Percentiles rank a stretch among this genome's conserved stretches.
Conservation (phyloP, 2,329 filamentous ascomycete genomes). For the Aspergillus sergii region DNA sequence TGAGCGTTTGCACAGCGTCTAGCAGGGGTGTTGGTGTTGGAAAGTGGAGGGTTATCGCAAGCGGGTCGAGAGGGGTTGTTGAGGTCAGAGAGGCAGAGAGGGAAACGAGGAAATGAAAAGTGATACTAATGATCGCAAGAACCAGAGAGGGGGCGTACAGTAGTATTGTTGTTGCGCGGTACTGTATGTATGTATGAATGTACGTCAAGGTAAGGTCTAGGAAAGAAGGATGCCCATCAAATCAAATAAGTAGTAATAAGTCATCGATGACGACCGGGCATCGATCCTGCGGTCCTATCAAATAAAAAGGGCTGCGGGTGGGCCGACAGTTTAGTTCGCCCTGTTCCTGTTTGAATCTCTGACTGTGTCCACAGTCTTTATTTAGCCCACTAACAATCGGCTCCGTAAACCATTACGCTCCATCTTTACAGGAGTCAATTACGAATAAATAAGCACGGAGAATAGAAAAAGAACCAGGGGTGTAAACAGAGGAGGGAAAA, state of each 20-base stretch:
- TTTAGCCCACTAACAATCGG: constrained; percentile 6
- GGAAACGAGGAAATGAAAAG: constrained; percentile 12
- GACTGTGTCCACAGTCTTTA: constrained; percentile 1
- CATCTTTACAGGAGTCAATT: constrained; percentile 1
- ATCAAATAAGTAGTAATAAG: constrained; percentile 10
- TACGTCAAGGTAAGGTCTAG: constrained; percentile 4
- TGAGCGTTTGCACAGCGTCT: constrained; percentile 22
- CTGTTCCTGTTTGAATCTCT: constrained; percentile 14
- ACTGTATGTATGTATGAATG: constrained; percentile 4
- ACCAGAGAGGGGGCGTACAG: constrained; percentile 4
- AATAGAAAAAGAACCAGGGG: neutral
- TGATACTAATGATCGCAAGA: constrained; percentile 2
- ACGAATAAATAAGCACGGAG: neutral
- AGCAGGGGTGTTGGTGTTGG: constrained; percentile 15
- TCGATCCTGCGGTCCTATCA: constrained; percentile 18
- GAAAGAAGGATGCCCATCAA: constrained; percentile 16
- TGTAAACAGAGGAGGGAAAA: neutral
- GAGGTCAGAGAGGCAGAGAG: constrained; percentile 20
- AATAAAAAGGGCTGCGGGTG: constrained; percentile 21
- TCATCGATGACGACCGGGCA: constrained; percentile 15
- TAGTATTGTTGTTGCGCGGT: constrained; percentile 2
- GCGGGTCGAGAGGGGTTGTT: constrained; percentile 25
- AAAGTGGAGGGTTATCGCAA: constrained; percentile 15
- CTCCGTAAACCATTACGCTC: constrained; percentile 1
- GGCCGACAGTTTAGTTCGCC: constrained; percentile 14